phyloP scores from a whole-genome alignment of 768 basidiomycete species.

The Rhizopogon vinicolor region DNA sequence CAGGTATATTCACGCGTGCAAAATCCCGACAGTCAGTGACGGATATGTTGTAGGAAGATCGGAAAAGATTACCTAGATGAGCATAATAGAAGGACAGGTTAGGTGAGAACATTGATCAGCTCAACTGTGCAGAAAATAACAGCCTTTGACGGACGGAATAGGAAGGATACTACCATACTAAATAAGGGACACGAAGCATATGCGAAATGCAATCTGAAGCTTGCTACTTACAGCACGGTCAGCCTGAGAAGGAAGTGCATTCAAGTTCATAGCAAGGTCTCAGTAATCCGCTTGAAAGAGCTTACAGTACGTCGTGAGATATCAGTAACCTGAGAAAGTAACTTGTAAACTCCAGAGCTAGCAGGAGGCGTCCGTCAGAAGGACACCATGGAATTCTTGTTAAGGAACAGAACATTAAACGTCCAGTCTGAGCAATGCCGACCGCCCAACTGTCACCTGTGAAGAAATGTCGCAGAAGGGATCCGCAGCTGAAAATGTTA shows the following conservation, averaged over 20 bases:
- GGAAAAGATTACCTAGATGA: no score
- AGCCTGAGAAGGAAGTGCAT: not conserved
- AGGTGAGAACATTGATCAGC: no score
- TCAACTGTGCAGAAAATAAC: not conserved
- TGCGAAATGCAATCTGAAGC: not conserved
- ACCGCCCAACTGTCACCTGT: no score
- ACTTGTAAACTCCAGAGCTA: not conserved
- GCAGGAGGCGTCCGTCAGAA: not conserved
- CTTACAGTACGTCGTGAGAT: not conserved
- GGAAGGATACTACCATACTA: no score
- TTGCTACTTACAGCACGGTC: not conserved
- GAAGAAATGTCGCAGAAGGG: not conserved
- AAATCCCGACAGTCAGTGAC: no score
- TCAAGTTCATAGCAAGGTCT: not conserved
- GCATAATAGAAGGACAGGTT: no score
- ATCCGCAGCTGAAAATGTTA: not conserved
- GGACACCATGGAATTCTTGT: not conserved
- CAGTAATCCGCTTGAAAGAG: not conserved
- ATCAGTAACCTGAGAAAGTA: not conserved
- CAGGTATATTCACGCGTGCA: no score
- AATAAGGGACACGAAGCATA: not conserved
- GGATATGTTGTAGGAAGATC: no score
- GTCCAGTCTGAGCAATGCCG: not conserved
- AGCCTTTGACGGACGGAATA: no score
- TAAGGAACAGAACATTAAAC: not conserved